Evolutionary conservation across 1,139 yeast species (phyloP).

Genomic region (Saccharomyces hybrid): DNA sequence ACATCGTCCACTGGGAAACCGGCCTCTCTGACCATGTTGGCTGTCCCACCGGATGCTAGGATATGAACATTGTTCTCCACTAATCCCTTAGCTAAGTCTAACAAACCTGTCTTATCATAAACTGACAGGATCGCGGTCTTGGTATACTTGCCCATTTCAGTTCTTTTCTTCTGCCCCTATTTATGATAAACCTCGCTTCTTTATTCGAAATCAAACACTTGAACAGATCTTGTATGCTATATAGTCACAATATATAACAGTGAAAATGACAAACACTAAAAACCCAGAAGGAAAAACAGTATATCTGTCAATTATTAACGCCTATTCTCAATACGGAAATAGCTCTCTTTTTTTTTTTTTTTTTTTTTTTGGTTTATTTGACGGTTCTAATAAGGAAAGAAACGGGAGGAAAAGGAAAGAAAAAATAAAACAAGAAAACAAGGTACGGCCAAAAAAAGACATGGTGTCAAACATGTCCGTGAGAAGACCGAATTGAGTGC

Average conservation of each 20-base stretch:
- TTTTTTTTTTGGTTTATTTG: not conserved
- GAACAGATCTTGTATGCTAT: not conserved
- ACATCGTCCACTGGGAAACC: constrained; percentile 98
- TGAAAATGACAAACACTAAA: not conserved
- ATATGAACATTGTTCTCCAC: constrained; percentile 81
- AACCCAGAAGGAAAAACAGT: not conserved
- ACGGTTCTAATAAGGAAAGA: not conserved
- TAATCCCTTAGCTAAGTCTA: constrained; percentile 93
- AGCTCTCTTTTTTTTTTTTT: not conserved
- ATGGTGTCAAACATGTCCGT: not conserved
- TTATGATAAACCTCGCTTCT: not conserved
- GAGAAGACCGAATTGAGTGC: not conserved
- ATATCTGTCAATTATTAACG: not conserved
- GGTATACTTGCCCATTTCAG: constrained; percentile 34
- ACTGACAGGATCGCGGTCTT: constrained; percentile 94
- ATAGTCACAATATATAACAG: not conserved
- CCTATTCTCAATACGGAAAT: not conserved
- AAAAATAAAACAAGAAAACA: not conserved
- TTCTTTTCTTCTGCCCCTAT: not conserved
- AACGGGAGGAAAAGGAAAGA: constrained; percentile 1
- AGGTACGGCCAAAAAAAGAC: not conserved
- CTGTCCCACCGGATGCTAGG: constrained; percentile 96
- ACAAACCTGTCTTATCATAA: constrained; percentile 91
- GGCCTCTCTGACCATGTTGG: constrained; percentile 87
- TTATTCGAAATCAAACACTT: not conserved